A percentile compares a stretch with the other conserved stretches of the same genome.
These are phyloP conservation scores for Colletotrichum tropicicola DNA, from an alignment of 2,329 filamentous ascomycete species.

Conservation along the genomic window DNA sequence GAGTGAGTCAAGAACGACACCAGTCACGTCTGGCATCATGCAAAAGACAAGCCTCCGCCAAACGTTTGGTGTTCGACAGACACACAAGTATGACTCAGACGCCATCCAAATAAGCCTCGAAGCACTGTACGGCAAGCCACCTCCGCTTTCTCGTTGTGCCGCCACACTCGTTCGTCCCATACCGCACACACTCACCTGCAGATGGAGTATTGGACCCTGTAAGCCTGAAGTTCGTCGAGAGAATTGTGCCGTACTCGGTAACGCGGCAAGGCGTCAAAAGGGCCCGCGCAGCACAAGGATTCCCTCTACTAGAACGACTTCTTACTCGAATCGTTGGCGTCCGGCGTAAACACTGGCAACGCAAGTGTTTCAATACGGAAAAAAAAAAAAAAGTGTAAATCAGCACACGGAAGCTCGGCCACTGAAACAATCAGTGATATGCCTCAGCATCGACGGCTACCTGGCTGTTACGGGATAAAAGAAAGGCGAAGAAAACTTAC, in stretches of 20 bases:
- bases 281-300: background rate
- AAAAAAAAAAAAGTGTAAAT: constrained; percentile 19
- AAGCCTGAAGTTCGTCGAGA: background rate
- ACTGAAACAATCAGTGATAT: constrained; percentile 7
- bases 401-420: background rate
- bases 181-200: background rate
- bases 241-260: background rate
- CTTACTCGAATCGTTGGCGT: background rate
- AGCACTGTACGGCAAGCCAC: background rate
- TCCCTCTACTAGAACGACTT: background rate
- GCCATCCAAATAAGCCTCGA: too few relatives aligned
- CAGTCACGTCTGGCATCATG: too few relatives aligned
- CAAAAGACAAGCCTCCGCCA: too few relatives aligned
- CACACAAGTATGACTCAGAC: too few relatives aligned
- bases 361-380: background rate
- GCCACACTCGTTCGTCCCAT: constrained; percentile 5
- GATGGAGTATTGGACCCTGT: background rate
- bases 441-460: background rate
- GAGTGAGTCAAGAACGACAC: too few relatives aligned
- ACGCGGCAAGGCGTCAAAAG: too few relatives aligned
- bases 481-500: too few relatives aligned
- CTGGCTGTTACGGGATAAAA: too few relatives aligned
- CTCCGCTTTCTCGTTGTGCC: background rate
- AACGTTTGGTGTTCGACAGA: too few relatives aligned
- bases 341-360: background rate